Evolutionary conservation across 1,284 basidiomycete species (phyloP), one percentile per base, ranked within the genome.

Genomic region (Termitomyces sp.): DNA sequence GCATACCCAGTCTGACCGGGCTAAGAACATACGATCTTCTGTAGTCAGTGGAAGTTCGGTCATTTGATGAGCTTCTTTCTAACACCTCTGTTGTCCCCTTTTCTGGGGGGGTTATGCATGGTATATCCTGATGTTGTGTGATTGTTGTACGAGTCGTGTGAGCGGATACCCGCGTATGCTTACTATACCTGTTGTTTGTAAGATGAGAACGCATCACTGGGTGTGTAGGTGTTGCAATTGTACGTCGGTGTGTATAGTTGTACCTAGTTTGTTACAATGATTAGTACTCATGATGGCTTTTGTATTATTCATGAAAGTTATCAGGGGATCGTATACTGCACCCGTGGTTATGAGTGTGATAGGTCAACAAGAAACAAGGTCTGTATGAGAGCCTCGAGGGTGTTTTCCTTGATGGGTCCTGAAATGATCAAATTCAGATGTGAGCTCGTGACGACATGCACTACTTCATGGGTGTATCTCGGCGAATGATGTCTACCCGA

Each of bases 41-140:
- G 55, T 55, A 13, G 56, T 47, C 8, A 51, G 53, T n/a, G 53
- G 53, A 15, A 60, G 54, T 19, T 28, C 57, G 45, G 46, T 50
- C 30, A 43, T 52, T 15, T 53, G 36, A 36, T 17, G 15, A 12
- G 17, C 1, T 10, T 15, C 13, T 26, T 38, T 12, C 6, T 10
- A 26, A 26, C 19, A 34, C 2, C 15, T 48, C 24, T 38, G 5
- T n/a, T n/a, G n/a, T n/a, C n/a, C n/a, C 3, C 28, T 47, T 41
- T 5, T 24, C 8, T 21, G 21, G 15, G 15, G 6, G 24, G 34
- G 0, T 24, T 24, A 24, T 2, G 6, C 34, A 17, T 5, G 21
- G 8, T 38, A 28, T 26, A 17, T 48, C 15, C 46, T 36, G 24
- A 15, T 48, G 47, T 39, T 39, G 47, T 36, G 24, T 21, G 33